Conservation (phyloP, 495 filamentous ascomycete genomes). For the Venustampulla echinocandica region DNA sequence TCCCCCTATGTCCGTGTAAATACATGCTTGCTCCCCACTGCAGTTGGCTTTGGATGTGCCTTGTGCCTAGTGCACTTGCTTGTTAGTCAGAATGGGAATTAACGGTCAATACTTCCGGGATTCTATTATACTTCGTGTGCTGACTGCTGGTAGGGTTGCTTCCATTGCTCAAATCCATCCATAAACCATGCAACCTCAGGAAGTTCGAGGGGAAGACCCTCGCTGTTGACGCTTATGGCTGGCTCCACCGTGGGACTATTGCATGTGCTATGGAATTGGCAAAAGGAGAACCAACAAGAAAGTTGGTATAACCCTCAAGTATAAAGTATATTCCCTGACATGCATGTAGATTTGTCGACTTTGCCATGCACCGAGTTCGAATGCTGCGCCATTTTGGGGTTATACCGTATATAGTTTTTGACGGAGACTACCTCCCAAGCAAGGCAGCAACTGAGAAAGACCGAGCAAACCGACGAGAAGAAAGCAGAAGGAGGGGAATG, state of each 20-base stretch:
- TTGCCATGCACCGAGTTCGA: slow-evolving; percentile 77
- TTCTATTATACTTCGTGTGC: slow-evolving; percentile 3
- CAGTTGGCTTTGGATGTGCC: slow-evolving; percentile 6
- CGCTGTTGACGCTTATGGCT: slow-evolving; percentile 93
- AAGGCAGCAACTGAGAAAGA: slow-evolving; percentile 86
- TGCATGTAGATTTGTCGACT: slow-evolving; percentile 73
- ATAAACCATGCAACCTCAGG: slow-evolving; percentile 76
- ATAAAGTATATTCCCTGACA: slow-evolving; percentile 3
- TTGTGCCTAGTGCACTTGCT: slow-evolving; percentile 10
- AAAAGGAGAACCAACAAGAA: slow-evolving; percentile 74
- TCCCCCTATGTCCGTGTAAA: slow-evolving; percentile 11
- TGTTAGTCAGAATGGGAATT: slow-evolving; percentile 23
- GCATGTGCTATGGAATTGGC: slow-evolving; percentile 89
- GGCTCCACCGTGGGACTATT: slow-evolving; percentile 91
- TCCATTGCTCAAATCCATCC: slow-evolving; percentile 90
- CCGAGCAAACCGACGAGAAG: slow-evolving; percentile 58
- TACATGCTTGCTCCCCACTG: slow-evolving; percentile 11
- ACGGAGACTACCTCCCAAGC: slow-evolving; percentile 90
- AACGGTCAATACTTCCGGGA: slow-evolving; percentile 14
- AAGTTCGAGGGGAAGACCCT: slow-evolving; percentile 83
- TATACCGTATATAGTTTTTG: slow-evolving; percentile 87
- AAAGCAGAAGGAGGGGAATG: slow-evolving; percentile 63
- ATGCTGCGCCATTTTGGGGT: slow-evolving; percentile 93
- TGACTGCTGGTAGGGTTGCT: slow-evolving; percentile 62
- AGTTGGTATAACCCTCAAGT: slow-evolving; percentile 43